A percentile compares a stretch with the other conserved stretches of the same genome.
Evolutionary conservation across 345 rosid species (phyloP).

Genomic region (Dipteronia dyeriana): DNA sequence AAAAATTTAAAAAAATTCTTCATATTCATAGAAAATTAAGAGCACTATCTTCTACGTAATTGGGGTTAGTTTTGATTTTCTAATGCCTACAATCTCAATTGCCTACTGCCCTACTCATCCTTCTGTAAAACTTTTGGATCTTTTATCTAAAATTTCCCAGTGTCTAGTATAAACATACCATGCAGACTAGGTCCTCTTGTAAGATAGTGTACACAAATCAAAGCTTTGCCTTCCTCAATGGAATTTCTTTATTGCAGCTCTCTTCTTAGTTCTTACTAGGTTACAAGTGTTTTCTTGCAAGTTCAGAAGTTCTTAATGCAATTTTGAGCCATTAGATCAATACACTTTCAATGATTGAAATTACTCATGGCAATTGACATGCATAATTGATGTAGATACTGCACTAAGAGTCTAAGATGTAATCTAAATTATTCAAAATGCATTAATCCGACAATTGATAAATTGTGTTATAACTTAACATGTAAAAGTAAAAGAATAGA

Average conservation of each 20-base stretch:
- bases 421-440: neutral
- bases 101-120: too few species aligned
- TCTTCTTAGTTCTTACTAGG: neutral
- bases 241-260: neutral
- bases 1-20: neutral
- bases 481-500: neutral
- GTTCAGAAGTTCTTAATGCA: too few species aligned
- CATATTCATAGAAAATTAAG: neutral
- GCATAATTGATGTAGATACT: neutral
- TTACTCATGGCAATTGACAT: too few species aligned
- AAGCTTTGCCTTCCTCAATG: neutral
- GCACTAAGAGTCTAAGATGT: neutral
- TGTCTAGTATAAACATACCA: neutral
- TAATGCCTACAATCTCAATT: neutral
- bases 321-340: too few species aligned
- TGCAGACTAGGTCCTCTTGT: neutral
- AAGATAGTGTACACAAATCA: neutral
- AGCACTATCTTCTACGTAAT: neutral
- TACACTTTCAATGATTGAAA: too few species aligned
- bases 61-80: neutral
- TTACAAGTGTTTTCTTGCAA: neutral
- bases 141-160: neutral
- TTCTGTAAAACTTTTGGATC: constrained; percentile 1
- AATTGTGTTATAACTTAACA: neutral
- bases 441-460: neutral